These are phyloP conservation scores for Solanum acaule DNA, from an alignment of 257 asterid genomes.

Conservation along the genomic window DNA sequence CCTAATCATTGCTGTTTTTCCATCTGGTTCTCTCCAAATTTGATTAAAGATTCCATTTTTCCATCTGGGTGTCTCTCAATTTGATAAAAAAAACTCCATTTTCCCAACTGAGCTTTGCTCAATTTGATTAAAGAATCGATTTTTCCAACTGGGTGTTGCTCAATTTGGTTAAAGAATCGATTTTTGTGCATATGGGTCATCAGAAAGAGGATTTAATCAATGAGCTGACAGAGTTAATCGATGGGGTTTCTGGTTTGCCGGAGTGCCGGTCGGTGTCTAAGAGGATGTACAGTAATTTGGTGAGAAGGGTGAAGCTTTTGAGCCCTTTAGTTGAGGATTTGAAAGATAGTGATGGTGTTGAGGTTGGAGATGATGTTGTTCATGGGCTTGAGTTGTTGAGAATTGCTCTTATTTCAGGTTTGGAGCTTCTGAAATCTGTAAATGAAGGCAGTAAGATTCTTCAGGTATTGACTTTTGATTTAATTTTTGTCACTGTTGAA, in stretches of 20 bases:
- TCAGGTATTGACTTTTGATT: slow-evolving; percentile 38
- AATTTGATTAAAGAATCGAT: not conserved
- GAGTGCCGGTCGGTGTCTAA: slow-evolving; percentile 64
- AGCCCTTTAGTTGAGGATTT: slow-evolving; percentile 88
- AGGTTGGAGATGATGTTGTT: slow-evolving; percentile 49
- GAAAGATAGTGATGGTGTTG: slow-evolving; percentile 42
- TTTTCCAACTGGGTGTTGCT: not conserved
- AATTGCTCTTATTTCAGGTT: slow-evolving; percentile 55
- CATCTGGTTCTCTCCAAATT: not conserved
- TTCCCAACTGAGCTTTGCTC: not conserved
- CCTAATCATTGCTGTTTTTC: not conserved
- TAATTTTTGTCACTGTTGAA: not conserved
- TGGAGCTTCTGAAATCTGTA: slow-evolving; percentile 61
- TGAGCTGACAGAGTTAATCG: slow-evolving; percentile 52
- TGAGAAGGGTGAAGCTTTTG: slow-evolving; percentile 77
- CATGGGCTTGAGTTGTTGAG: slow-evolving; percentile 49
- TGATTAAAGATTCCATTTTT: not conserved
- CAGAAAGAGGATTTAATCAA: slow-evolving; percentile 33
- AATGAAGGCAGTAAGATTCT: slow-evolving; percentile 76
- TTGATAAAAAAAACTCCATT: not conserved
- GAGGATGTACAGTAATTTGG: slow-evolving; percentile 69
- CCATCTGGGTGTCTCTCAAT: not conserved
- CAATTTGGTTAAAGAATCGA: not conserved
- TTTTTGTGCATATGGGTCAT: slow-evolving; percentile 30
- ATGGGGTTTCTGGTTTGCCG: slow-evolving; percentile 49